Evolutionary conservation across 495 filamentous ascomycete species (phyloP).

Genomic region (Aspergillus affinis): DNA sequence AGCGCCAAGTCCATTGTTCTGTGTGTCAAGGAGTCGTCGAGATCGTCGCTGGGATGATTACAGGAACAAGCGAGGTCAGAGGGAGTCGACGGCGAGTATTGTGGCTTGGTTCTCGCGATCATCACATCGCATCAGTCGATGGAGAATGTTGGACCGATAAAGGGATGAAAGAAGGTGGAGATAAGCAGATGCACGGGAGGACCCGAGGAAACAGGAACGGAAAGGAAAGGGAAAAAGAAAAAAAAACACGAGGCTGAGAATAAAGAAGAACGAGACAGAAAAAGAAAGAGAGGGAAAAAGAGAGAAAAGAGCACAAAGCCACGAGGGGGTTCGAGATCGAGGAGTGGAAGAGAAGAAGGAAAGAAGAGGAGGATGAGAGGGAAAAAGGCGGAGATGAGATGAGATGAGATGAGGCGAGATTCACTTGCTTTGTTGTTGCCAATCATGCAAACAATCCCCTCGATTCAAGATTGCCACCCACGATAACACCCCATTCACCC

Average conservation of each 20-base stretch:
- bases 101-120: conserved; percentile 17
- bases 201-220: conserved; percentile 4
- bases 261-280: conserved; percentile 4
- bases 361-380: conserved; percentile 1
- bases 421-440: neutral
- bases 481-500: neutral
- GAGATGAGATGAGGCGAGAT: conserved; percentile 11
- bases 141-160: conserved; percentile 15
- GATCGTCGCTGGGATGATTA: neutral
- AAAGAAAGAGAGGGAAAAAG: neutral
- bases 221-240: neutral
- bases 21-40: neutral
- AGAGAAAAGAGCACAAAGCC: neutral
- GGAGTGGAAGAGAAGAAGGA: neutral
- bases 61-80: conserved; percentile 4
- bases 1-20: conserved; percentile 7
- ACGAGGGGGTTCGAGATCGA: neutral
- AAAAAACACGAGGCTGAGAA: conserved; percentile 1
- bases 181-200: conserved; percentile 18
- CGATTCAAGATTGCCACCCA: too few relatives aligned
- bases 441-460: neutral
- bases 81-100: conserved; percentile 16
- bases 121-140: conserved; percentile 40
- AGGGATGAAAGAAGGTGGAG: conserved; percentile 21
- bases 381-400: neutral